These are phyloP conservation scores for Cryphonectria radicalis DNA, from an alignment of 2,329 filamentous ascomycete species.

Conservation along the genomic window DNA sequence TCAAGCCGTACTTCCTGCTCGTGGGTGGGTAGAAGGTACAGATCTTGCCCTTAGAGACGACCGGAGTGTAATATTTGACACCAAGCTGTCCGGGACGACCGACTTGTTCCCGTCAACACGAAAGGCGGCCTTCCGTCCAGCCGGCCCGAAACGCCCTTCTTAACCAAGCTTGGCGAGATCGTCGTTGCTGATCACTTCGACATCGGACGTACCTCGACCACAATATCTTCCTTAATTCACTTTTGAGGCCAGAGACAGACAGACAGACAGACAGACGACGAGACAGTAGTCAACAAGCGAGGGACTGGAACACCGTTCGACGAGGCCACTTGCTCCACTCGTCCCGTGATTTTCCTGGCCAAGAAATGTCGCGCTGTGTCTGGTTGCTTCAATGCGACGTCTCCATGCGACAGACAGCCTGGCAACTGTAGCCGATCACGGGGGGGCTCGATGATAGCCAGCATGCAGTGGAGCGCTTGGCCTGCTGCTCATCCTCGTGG, in stretches of 20 bases:
- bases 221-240: too few relatives aligned
- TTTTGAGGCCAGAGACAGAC: background rate
- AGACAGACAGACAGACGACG: background rate
- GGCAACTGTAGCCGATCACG: background rate
- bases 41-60: background rate
- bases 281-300: background rate
- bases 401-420: slow-evolving; percentile 7
- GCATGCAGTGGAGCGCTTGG: slow-evolving; percentile 9
- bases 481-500: background rate
- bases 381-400: background rate
- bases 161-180: slow-evolving; percentile 23
- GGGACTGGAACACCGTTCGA: background rate
- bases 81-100: background rate
- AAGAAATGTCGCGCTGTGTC: background rate
- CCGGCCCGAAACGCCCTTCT: slow-evolving; percentile 26
- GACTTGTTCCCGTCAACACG: background rate
- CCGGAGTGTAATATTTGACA: background rate
- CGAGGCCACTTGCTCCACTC: background rate
- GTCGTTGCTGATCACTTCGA: slow-evolving; percentile 20
- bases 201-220: slow-evolving; percentile 13
- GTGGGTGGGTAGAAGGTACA: background rate
- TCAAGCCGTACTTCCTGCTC: slow-evolving; percentile 4
- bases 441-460: background rate
- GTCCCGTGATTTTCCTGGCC: background rate
- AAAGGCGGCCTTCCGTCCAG: slow-evolving; percentile 12